Base-by-base conservation (phyloP, 208 protist genomes). In the Angomonas ambiguus region DNA sequence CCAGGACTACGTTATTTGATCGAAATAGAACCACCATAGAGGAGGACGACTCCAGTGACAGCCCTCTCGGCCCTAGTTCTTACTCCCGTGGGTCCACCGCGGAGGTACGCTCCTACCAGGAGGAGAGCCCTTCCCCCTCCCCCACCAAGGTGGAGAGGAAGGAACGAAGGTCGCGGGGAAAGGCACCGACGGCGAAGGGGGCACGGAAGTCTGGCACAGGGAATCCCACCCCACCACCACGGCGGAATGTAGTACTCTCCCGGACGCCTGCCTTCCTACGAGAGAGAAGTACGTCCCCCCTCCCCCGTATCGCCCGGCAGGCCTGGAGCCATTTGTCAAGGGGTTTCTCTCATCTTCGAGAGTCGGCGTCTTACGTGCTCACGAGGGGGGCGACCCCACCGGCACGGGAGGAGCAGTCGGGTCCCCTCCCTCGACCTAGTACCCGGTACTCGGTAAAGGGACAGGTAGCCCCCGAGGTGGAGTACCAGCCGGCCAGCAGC, bases 331-430 rank as follows among this genome's bases (percentile, higher is more conserved):
- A 77, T 2, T 58, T 79, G 2, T 55, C 67, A 45, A 74, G 76
- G 33, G 78, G 76, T 10, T 73, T 91, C 38, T 79, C 84, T 1
- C 75, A 81, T 64, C 58, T 87, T 32, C 80, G 78, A 5, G 69
- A 82, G 34, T 86, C 80, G 55, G 25, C 83, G 16, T 59, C 53
- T 22, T 13, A 32, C 11, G 25, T 59, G 11, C 53, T 59, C 2
- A 20, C 53, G 53, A 20, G 53, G 24, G 11, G 53, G 27, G 53
- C 20, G 11, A 31, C 4, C 24, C 28, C 11, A n/a, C 53, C 53
- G 11, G 25, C 11, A n/a, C 22, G 48, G 5, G 48, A n/a, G 48
- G 5, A 6, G 5, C 2, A n/a, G n/a, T n/a, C n/a, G n/a, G n/a
- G n/a, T n/a, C n/a, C n/a, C n/a, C n/a, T 56, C 62, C 41, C 56